A percentile compares a stretch with the other conserved stretches of the same genome.
Evolutionary conservation across 768 basidiomycete species (phyloP).

Genomic region (Tricholoma saponaceum): DNA sequence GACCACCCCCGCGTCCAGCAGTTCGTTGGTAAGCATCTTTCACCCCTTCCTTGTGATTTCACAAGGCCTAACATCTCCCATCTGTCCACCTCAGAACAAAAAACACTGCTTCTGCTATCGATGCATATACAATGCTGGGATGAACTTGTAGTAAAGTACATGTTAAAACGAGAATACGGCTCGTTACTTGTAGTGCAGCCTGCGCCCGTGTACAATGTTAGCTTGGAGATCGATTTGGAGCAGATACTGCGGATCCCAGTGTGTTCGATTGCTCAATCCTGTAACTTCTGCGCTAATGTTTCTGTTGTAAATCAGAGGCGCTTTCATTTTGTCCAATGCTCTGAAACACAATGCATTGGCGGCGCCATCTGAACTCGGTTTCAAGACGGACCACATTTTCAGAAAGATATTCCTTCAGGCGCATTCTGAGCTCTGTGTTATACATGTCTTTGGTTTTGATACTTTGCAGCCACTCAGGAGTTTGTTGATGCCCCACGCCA

Average conservation of each 20-base stretch:
- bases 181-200: constrained; percentile 57
- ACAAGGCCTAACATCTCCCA: too few species aligned
- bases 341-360: constrained; percentile 92
- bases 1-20: too few species aligned
- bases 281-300: constrained; percentile 10
- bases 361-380: constrained; percentile 90
- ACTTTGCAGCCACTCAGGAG: constrained; percentile 57
- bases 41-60: too few species aligned
- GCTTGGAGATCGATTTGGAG: too few species aligned
- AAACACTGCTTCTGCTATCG: constrained; percentile 79
- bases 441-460: not conserved
- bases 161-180: constrained; percentile 83
- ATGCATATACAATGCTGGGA: constrained; percentile 99
- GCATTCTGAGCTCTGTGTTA: constrained; percentile 8
- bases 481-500: constrained; percentile 97
- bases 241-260: constrained; percentile 78
- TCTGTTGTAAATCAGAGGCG: constrained; percentile 49
- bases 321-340: constrained; percentile 76
- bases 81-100: constrained; percentile 82
- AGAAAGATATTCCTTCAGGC: constrained; percentile 99
- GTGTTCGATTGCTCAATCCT: constrained; percentile 15
- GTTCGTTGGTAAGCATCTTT: too few species aligned
- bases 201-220: constrained; percentile 88
- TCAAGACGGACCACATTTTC: constrained; percentile 93
- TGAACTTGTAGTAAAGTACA: constrained; percentile 89